Conservation (phyloP, 768 basidiomycete species). For the Coprinopsis strossmayeri region DNA sequence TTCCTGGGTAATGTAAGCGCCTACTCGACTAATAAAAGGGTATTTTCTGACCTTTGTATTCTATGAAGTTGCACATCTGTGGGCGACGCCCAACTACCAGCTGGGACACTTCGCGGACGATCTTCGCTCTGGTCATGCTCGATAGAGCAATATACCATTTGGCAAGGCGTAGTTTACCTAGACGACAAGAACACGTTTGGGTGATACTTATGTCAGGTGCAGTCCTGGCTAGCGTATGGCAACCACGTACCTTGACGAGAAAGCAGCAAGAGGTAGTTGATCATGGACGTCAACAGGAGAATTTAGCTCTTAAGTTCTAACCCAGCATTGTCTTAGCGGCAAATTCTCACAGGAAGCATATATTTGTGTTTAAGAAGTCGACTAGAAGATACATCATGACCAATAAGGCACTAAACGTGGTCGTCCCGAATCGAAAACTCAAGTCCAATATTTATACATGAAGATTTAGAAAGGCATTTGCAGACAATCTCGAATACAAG, state of each 20-base stretch:
- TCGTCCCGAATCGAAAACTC: too few species aligned
- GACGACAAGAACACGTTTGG: background rate
- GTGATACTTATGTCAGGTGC: background rate
- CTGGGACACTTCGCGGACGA: slow-evolving; percentile 93
- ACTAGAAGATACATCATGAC: too few species aligned
- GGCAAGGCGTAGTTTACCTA: slow-evolving; percentile 88
- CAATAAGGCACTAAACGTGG: too few species aligned
- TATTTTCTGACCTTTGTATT: slow-evolving; percentile 77
- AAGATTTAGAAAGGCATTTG: too few species aligned
- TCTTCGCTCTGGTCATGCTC: slow-evolving; percentile 78
- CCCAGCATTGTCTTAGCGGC: too few species aligned
- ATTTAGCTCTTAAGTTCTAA: too few species aligned
- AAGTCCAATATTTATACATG: too few species aligned
- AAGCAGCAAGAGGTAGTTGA: slow-evolving; percentile 90
- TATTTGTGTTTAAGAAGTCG: too few species aligned
- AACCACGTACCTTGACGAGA: slow-evolving; percentile 73
- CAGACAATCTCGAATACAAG: too few species aligned
- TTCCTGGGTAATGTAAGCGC: slow-evolving; percentile 16
- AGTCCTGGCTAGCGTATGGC: background rate
- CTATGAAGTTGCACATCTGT: slow-evolving; percentile 93
- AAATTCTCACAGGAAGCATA: too few species aligned
- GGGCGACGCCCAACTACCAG: slow-evolving; percentile 83
- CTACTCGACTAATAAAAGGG: background rate
- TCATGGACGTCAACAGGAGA: too few species aligned
- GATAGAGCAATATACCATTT: slow-evolving; percentile 94